Evolutionary conservation across 805 yeast genomes (phyloP).

Genomic region (Candida insectorum): DNA sequence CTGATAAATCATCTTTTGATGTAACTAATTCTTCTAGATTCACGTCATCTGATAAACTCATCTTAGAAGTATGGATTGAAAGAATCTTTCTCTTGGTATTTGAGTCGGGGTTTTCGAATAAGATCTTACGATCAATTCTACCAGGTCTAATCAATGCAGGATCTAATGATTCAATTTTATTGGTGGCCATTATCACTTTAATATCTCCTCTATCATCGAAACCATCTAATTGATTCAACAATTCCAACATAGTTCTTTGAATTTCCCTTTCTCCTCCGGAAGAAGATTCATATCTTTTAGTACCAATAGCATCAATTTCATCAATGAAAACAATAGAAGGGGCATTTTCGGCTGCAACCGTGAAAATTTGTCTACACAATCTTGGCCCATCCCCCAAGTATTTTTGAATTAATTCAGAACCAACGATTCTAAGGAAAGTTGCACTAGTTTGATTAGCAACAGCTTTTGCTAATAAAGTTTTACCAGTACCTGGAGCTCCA

Average conservation of each 20-base stretch:
- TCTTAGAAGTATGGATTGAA: constrained; percentile 86
- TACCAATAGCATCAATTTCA: constrained; percentile 98
- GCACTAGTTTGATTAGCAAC: constrained; percentile 98
- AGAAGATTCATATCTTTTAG: constrained; percentile 95
- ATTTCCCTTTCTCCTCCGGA: constrained; percentile 97
- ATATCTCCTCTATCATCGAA: constrained; percentile 97
- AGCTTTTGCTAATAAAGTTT: constrained; percentile 92
- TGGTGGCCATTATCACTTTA: constrained; percentile 97
- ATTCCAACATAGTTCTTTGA: constrained; percentile 96
- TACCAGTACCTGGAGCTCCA: constrained; percentile 99
- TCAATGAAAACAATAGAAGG: constrained; percentile 98
- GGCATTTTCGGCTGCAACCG: constrained; percentile 94
- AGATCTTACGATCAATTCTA: constrained; percentile 91
- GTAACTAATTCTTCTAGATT: constrained; percentile 85
- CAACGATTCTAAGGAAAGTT: constrained; percentile 92
- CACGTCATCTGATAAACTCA: constrained; percentile 86
- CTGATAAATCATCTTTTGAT: constrained; percentile 90
- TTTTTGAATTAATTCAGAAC: constrained; percentile 94
- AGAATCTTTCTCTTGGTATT: constrained; percentile 90
- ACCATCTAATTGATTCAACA: constrained; percentile 93
- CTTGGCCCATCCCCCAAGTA: constrained; percentile 98
- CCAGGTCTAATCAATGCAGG: constrained; percentile 98
- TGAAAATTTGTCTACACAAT: constrained; percentile 88
- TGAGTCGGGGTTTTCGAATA: constrained; percentile 94
- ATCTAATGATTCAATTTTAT: constrained; percentile 88